Evolutionary conservation across 768 basidiomycete species (phyloP).

Genomic region (Galerina marginata): DNA sequence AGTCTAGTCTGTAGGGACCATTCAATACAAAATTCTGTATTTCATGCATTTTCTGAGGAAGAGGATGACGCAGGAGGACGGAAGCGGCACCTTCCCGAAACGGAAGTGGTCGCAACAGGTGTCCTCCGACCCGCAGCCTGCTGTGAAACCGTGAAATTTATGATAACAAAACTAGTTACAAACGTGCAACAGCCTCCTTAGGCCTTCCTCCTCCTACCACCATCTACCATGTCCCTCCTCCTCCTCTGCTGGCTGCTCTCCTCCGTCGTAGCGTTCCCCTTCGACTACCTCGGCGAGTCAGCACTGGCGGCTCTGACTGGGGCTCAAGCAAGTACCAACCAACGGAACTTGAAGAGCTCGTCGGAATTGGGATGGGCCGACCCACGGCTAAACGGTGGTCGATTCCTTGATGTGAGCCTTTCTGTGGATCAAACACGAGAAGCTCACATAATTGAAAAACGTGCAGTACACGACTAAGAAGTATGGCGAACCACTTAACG

Average conservation of each 20-base stretch:
- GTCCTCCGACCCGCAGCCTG: constrained; percentile 23
- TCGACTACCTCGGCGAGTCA: constrained; percentile 16
- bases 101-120: constrained; percentile 20
- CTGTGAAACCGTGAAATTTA: constrained; percentile 7
- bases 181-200: constrained; percentile 1
- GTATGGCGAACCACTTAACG: constrained; percentile 83
- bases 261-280: constrained; percentile 22
- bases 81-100: constrained; percentile 3
- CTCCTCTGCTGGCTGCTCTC: constrained; percentile 24
- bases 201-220: constrained; percentile 13
- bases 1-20: no score
- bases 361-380: constrained; percentile 54
- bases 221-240: constrained; percentile 21
- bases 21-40: no score
- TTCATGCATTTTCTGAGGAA: no score
- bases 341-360: constrained; percentile 3
- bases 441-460: constrained; percentile 3
- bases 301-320: constrained; percentile 21
- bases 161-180: not conserved
- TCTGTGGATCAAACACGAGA: not conserved
- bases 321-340: not conserved
- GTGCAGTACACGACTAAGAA: constrained; percentile 65
- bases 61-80: not conserved
- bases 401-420: constrained; percentile 71
- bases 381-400: constrained; percentile 75